Evolutionary conservation across 2,329 filamentous ascomycete genomes (phyloP).

Genomic region (Sphaceloma murrayae): DNA sequence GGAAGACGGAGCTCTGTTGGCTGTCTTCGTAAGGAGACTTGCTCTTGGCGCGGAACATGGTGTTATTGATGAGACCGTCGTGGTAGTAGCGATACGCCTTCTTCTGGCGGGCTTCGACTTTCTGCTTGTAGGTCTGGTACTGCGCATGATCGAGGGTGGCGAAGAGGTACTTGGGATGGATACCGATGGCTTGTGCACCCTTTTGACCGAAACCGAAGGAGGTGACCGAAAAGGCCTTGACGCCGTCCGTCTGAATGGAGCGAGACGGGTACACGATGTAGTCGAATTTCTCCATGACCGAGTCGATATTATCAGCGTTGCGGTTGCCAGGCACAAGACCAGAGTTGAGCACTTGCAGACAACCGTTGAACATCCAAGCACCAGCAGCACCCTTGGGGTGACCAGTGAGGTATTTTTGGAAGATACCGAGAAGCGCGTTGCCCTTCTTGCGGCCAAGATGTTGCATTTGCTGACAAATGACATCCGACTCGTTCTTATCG

Average conservation of each 20-base stretch:
- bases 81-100: conserved; percentile 98
- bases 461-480: conserved; percentile 90
- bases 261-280: conserved; percentile 95
- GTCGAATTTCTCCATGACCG: conserved; percentile 94
- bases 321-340: conserved; percentile 94
- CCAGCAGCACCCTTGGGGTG: conserved; percentile 98
- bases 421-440: conserved; percentile 90
- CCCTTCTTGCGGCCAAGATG: conserved; percentile 94
- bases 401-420: conserved; percentile 98
- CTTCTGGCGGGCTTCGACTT: conserved; percentile 91
- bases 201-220: conserved; percentile 99
- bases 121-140: conserved; percentile 72
- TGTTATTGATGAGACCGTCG: conserved; percentile 96
- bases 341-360: conserved; percentile 86
- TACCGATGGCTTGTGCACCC: conserved; percentile 92
- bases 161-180: conserved; percentile 92
- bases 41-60: conserved; percentile 89
- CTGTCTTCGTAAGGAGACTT: conserved; percentile 83
- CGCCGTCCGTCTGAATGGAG: conserved; percentile 89
- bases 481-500: conserved; percentile 98
- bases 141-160: conserved; percentile 83
- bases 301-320: conserved; percentile 95
- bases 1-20: conserved; percentile 76
- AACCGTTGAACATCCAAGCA: conserved; percentile 99
- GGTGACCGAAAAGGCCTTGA: conserved; percentile 98